Percentiles rank a stretch among this genome's conserved stretches.
These are phyloP conservation scores for Venturia pyrina DNA, from an alignment of 2,329 filamentous ascomycete genomes.

Conservation along the genomic window DNA sequence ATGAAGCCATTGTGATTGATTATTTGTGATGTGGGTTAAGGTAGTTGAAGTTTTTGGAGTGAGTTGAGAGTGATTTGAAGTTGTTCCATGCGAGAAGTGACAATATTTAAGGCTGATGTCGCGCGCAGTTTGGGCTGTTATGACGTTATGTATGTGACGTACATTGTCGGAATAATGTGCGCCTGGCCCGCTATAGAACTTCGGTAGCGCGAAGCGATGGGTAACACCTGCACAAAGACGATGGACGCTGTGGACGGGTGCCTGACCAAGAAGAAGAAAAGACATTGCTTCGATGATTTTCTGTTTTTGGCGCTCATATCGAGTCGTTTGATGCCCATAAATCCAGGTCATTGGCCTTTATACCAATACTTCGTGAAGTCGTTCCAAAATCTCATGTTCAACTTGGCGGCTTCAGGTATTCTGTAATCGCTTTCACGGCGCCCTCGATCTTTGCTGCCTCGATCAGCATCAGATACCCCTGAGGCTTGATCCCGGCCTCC, in stretches of 20 bases:
- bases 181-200: not conserved
- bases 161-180: too few relatives aligned
- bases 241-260: not conserved
- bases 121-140: not conserved
- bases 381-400: not conserved
- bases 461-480: slow-evolving; percentile 77
- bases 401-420: slow-evolving; percentile 47
- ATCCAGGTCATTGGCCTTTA: not conserved
- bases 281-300: not conserved
- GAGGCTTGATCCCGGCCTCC: slow-evolving; percentile 77
- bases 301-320: not conserved
- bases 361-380: not conserved
- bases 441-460: slow-evolving; percentile 66
- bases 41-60: not conserved
- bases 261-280: not conserved
- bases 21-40: not conserved
- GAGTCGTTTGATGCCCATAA: not conserved
- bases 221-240: not conserved
- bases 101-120: not conserved
- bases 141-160: not conserved
- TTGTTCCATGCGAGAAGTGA: not conserved
- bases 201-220: not conserved
- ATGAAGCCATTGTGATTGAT: slow-evolving; percentile 39
- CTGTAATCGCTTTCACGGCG: slow-evolving; percentile 64
- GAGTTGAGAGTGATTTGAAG: not conserved